Percentiles rank a stretch among this genome's conserved stretches.
phyloP scores from a whole-genome alignment of 345 rosid species.

The Rhodamnia argentea region DNA sequence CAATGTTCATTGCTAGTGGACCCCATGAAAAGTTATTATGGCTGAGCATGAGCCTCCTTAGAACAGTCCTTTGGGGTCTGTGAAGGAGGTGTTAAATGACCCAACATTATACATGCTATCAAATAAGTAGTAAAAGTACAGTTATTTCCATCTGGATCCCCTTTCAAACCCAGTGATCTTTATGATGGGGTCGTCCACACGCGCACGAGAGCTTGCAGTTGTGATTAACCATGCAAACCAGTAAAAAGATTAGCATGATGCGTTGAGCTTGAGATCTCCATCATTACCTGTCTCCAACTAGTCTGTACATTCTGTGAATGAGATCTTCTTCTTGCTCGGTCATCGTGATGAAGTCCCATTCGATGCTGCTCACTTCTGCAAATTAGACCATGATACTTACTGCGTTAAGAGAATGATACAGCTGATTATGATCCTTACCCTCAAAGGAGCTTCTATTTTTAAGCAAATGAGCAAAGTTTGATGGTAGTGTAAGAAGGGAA shows the following conservation, averaged over 20 bases:
- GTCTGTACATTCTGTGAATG: slow-evolving; percentile 35
- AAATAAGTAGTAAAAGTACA: background rate
- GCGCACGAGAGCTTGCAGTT: background rate
- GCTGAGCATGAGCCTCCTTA: background rate
- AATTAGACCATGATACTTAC: background rate
- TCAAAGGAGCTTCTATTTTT: background rate
- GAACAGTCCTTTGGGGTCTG: background rate
- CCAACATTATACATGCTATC: background rate
- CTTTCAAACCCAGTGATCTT: background rate
- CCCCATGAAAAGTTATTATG: background rate
- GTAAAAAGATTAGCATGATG: background rate
- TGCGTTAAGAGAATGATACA: background rate
- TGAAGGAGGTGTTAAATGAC: background rate
- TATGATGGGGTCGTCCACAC: background rate
- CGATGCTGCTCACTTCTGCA: slow-evolving; percentile 38
- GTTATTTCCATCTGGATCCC: background rate
- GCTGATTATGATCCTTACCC: background rate
- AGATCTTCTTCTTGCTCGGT: slow-evolving; percentile 49
- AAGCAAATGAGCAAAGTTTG: background rate
- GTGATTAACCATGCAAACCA: background rate
- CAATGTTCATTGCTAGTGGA: background rate
- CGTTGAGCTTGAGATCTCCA: background rate
- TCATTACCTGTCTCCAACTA: slow-evolving; percentile 42
- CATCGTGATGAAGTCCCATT: slow-evolving; percentile 35
- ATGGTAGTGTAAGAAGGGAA: background rate